Conservation (phyloP, 192 early-diverging fungal species). For the Podila horticola region DNA sequence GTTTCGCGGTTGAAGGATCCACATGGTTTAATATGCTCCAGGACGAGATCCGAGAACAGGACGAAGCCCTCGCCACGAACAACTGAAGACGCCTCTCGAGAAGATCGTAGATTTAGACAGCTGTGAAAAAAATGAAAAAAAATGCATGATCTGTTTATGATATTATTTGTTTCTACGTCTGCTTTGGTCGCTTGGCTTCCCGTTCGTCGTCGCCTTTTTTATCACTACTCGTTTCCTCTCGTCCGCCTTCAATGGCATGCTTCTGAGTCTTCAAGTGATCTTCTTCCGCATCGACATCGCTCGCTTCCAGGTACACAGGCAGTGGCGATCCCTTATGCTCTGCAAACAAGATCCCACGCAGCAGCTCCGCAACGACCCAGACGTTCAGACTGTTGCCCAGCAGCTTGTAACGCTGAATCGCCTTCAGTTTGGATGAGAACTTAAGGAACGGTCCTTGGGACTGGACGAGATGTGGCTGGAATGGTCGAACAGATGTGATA, state of each 20-base stretch:
- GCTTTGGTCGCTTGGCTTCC: too few species aligned
- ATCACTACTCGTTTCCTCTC: too few species aligned
- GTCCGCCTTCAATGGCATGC: neutral
- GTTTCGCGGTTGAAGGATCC: slow-evolving; percentile 27
- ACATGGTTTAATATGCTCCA: slow-evolving; percentile 31
- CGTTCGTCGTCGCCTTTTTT: too few species aligned
- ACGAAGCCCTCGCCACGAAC: neutral
- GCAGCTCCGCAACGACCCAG: slow-evolving; percentile 81
- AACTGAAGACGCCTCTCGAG: neutral
- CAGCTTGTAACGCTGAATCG: slow-evolving; percentile 76
- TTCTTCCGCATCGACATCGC: neutral
- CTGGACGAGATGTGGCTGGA: slow-evolving; percentile 34
- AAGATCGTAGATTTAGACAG: neutral
- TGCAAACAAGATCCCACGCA: slow-evolving; percentile 71
- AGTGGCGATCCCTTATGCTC: slow-evolving; percentile 30
- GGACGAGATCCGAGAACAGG: slow-evolving; percentile 10
- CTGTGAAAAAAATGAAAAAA: neutral
- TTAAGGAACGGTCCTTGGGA: slow-evolving; percentile 52
- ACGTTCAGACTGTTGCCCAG: slow-evolving; percentile 92
- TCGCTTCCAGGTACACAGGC: slow-evolving; percentile 9
- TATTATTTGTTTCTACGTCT: too few species aligned
- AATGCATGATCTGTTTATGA: neutral
- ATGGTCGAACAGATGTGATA: slow-evolving; percentile 11
- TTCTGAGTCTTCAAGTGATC: neutral
- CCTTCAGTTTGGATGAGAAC: slow-evolving; percentile 74